phyloP scores from a whole-genome alignment of 345 rosid genomes.

The Pugionium dolabratum region DNA sequence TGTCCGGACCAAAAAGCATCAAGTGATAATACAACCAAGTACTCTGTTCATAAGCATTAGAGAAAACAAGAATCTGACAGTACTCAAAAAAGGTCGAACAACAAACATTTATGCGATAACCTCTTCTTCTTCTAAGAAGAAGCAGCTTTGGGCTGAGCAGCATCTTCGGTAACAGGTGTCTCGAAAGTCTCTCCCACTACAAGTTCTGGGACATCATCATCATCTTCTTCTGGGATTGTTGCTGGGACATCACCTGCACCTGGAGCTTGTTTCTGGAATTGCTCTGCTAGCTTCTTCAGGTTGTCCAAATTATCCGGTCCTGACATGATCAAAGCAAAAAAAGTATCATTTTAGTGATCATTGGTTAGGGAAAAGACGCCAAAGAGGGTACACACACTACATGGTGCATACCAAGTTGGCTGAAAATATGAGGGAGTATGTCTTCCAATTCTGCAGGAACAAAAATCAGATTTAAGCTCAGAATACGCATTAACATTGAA shows the following conservation, averaged over 20 bases:
- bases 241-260: slow-evolving; percentile 47
- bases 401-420: slow-evolving; percentile 69
- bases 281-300: slow-evolving; percentile 91
- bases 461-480: slow-evolving; percentile 5
- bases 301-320: slow-evolving; percentile 95
- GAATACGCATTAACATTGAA: not conserved
- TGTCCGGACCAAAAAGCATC: slow-evolving; percentile 34
- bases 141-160: slow-evolving; percentile 44
- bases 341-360: not conserved
- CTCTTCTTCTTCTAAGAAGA: slow-evolving; percentile 37
- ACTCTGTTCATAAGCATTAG: slow-evolving; percentile 31
- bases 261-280: slow-evolving; percentile 79
- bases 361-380: not conserved
- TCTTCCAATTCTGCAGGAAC: slow-evolving; percentile 72
- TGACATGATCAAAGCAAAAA: slow-evolving; percentile 21
- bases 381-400: not conserved
- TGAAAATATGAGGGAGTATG: slow-evolving; percentile 84
- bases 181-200: slow-evolving; percentile 86
- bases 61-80: slow-evolving; percentile 40
- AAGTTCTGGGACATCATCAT: slow-evolving; percentile 80
- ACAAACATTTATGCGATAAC: slow-evolving; percentile 27
- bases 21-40: slow-evolving; percentile 30
- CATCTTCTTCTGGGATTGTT: slow-evolving; percentile 60
- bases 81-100: slow-evolving; percentile 33
- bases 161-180: slow-evolving; percentile 73